Percentiles rank a stretch among this genome's conserved stretches.
phyloP scores from a whole-genome alignment of 2,329 filamentous ascomycete species.

The Pseudogymnoascus sp. region DNA sequence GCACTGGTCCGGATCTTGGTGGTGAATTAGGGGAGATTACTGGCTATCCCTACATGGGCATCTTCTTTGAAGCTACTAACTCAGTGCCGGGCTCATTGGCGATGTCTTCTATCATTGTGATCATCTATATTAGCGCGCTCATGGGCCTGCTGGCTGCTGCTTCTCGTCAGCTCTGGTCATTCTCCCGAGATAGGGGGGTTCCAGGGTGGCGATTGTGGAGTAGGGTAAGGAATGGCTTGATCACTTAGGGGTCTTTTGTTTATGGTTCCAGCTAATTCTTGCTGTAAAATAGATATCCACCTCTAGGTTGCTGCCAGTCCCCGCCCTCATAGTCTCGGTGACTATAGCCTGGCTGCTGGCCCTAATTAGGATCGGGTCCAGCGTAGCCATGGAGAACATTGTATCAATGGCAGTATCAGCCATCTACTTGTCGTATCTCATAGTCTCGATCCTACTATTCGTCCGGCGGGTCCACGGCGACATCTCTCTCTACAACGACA shows the following conservation, averaged over 20 bases:
- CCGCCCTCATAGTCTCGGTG: background rate
- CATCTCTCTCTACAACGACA: background rate
- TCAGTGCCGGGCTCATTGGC: background rate
- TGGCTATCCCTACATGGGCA: background rate
- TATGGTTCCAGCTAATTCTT: too few species aligned
- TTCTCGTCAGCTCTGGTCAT: background rate
- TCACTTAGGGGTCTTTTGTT: background rate
- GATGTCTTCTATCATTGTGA: background rate
- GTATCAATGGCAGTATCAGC: background rate
- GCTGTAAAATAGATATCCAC: background rate
- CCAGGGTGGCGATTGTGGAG: background rate
- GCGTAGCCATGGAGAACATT: background rate
- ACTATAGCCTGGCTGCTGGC: background rate
- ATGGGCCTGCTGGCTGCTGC: background rate
- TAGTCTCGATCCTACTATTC: background rate
- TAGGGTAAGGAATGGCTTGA: background rate
- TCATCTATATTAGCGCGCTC: background rate
- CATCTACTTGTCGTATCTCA: background rate
- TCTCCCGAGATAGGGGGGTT: background rate
- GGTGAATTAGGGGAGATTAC: background rate
- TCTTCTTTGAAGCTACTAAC: background rate
- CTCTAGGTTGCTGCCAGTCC: background rate
- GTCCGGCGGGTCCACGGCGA: background rate
- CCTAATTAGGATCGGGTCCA: background rate
- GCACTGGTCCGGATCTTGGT: background rate